Conservation (phyloP, 2,329 filamentous ascomycete species). For the Aplosporella prunicola region DNA sequence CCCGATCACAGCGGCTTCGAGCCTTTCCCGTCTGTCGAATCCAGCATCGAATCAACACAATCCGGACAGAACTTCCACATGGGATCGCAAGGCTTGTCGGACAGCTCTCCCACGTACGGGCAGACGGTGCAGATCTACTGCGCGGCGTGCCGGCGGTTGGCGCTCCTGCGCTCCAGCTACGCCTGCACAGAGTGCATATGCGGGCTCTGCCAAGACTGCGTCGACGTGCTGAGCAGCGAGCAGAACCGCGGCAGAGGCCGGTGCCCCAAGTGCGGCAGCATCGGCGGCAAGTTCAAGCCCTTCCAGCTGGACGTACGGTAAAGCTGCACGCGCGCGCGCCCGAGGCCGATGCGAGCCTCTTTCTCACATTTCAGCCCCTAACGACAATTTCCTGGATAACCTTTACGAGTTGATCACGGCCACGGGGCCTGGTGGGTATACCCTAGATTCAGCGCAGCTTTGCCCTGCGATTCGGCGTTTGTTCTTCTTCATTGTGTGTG, state of each 20-base stretch:
- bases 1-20: conserved; percentile 42
- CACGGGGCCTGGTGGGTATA: conserved; percentile 8
- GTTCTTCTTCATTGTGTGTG: no score
- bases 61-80: conserved; percentile 61
- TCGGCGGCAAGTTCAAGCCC: conserved; percentile 72
- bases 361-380: no score
- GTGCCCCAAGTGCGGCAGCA: conserved; percentile 69
- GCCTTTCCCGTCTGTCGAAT: conserved; percentile 87
- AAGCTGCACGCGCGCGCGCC: no score
- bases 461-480: no score
- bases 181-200: conserved; percentile 96
- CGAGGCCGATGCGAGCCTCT: no score
- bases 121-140: conserved; percentile 76
- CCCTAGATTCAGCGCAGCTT: conserved; percentile 12
- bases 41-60: conserved; percentile 57
- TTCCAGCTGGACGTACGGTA: conserved; percentile 75
- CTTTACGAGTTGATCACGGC: no score
- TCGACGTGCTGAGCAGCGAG: conserved; percentile 68
- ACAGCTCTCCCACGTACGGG: conserved; percentile 50
- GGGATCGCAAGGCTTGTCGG: conserved; percentile 37
- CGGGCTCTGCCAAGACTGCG: conserved; percentile 80
- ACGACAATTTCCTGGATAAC: no score
- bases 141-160: conserved; percentile 72
- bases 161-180: conserved; percentile 71
- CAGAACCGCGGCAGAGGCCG: conserved; percentile 58